Base-by-base conservation (phyloP, 2,329 filamentous ascomycete species). In the Leptographium galeiforme region DNA sequence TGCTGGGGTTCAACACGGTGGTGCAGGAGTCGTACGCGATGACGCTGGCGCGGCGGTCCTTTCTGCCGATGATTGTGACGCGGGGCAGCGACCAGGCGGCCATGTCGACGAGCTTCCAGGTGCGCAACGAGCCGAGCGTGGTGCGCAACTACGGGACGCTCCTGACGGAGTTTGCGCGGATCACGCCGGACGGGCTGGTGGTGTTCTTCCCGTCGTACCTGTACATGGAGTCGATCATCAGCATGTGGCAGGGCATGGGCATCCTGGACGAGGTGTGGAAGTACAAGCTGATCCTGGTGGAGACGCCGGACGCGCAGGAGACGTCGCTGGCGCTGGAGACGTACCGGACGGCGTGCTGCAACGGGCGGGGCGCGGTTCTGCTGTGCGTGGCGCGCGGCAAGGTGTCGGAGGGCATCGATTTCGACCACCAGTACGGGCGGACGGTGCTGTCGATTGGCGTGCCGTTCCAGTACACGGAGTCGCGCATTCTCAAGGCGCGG, bases 151-250 rank as follows among this genome's bases (percentile, higher is more conserved):
- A 96, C 62, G 94, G 93, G 46, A 93, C 85, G 58, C 76, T 98
- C 2, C 74, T 98, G 36, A 93, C 90, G 8, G 93, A 98, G 65
- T 97, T 98, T 66, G 87, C 89, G 52, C 94, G 91, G 67, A 84
- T 97, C 59, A 98, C 93, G 0, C 94, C 93, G 0, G 93, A 98
- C 63, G 93, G 93, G 36, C 84, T 98, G 68, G 93, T 98, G n/a
- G 93, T 98, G 41, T 98, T 98, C 74, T 98, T 98, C 66, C 94
- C 93, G 0, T 95, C 89, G 0, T 98, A 98, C 63, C 78, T 98
- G 1, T 98, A 98, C 71, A 97, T 98, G 93, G 93, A 98, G 66
- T 93, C 86, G 51, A 97, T 97, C 66, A 96, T 98, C 66, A 91
- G 86, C 66, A 95, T 95, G 82, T 98, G 93, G 93, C 93, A 98